Percentiles rank a stretch among this genome's conserved stretches.
phyloP scores from a whole-genome alignment of 1,284 basidiomycete genomes.

The Ustilago cynodontis region DNA sequence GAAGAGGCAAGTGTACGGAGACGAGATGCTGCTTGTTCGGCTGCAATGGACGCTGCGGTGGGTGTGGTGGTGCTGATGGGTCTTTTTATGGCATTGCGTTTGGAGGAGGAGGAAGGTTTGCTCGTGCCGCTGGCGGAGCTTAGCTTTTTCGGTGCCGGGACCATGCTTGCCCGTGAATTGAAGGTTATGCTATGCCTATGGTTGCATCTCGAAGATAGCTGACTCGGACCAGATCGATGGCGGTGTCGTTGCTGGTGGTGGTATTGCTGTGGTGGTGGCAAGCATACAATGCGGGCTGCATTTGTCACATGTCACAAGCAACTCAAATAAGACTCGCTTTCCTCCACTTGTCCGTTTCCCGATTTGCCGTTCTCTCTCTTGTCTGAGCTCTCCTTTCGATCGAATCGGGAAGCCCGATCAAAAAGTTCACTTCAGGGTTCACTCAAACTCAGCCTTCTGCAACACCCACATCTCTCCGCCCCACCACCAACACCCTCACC shows the following conservation, averaged over 20 bases:
- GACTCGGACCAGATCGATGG: not conserved
- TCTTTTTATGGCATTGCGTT: constrained; percentile 8
- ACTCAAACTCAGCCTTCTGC: not conserved
- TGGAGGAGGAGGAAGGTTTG: constrained; percentile 21
- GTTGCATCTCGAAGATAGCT: not conserved
- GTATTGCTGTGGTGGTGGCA: not conserved
- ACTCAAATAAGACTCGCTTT: constrained; percentile 7
- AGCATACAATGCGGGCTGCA: not conserved
- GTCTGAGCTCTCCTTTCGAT: not conserved
- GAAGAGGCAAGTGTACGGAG: constrained; percentile 35
- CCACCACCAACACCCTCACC: constrained; percentile 12
- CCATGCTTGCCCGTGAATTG: constrained; percentile 17
- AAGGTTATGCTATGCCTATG: not conserved
- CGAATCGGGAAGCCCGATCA: constrained; percentile 1
- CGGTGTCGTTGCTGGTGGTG: not conserved
- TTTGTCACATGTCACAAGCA: constrained; percentile 1
- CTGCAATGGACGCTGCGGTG: not conserved
- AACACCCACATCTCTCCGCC: not conserved
- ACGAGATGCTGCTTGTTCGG: constrained; percentile 21
- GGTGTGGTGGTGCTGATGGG: constrained; percentile 4
- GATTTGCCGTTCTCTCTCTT: not conserved
- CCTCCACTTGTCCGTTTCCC: constrained; percentile 24
- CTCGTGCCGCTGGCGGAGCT: constrained; percentile 13
- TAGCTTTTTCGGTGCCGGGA: constrained; percentile 38
- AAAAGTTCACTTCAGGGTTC: constrained; percentile 8